Evolutionary conservation across 306 rosid genomes (phyloP), one percentile per base, ranked within the genome.

Genomic region (Trifolium dubium): DNA sequence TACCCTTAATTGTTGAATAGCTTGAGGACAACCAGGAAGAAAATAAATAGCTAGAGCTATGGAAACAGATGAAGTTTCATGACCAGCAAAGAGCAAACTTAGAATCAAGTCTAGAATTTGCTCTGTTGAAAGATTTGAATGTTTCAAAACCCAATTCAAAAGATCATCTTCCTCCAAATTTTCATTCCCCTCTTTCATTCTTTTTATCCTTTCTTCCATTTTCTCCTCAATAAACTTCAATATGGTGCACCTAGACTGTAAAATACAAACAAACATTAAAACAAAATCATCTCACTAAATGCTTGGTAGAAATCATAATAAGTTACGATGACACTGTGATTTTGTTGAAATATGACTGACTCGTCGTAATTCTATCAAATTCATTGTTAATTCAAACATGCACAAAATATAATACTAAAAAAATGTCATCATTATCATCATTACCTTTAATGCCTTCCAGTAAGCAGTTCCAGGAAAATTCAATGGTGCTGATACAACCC

Each of bases 51-150:
- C 97, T 3, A 95, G 54, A 79, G 99, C 88, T 74, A 95, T 95
- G 67, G 99, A 77, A 2, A 95, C 97, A 1, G 98, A 92, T 12
- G 99, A 95, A 47, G 99, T 95, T 82, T 94, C 99, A 79, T 94
- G 99, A 35, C 99, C 99, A 76, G 99, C 99, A 43, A 94, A 94
- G 15, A 94, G 93, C 84, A 94, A 79, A 59, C 99, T 92, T 1
- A 94, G 77, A 31, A 94, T 81, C 82, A 94, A 86, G 83, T 94
- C 99, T 28, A 94, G 97, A 46, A 94, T 90, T 75, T 94, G 99
- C 81, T 94, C 99, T 2, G 90, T 87, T 12, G 99, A 89, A 51
- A 94, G 93, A 79, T 83, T 86, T 8, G 99, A 92, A 77, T 94
- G 83, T 85, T 88, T 88, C 87, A 94, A 74, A 79, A 89, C 96